Percentiles rank a stretch among this genome's conserved stretches.
phyloP scores from a whole-genome alignment of 108 stramenopile genomes.

The Skeletonema costatum region DNA sequence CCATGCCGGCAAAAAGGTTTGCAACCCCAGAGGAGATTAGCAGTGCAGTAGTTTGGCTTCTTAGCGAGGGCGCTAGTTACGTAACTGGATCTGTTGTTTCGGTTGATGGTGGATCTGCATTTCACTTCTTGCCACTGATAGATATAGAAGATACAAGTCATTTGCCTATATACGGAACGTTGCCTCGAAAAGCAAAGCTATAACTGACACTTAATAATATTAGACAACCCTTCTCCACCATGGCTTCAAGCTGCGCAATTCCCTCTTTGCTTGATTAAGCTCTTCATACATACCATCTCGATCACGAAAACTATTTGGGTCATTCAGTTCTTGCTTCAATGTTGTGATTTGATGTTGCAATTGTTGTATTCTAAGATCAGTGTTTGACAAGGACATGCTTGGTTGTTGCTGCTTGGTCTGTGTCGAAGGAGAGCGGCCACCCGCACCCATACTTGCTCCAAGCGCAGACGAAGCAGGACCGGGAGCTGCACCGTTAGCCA shows the following conservation, averaged over 20 bases:
- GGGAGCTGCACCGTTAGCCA: not conserved
- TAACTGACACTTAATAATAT: slow-evolving; percentile 9
- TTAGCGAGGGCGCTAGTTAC: slow-evolving; percentile 74
- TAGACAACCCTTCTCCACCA: slow-evolving; percentile 20
- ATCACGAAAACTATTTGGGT: slow-evolving; percentile 61
- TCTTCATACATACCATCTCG: slow-evolving; percentile 70
- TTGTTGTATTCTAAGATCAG: slow-evolving; percentile 14
- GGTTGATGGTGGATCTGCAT: slow-evolving; percentile 78
- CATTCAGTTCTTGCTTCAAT: slow-evolving; percentile 55
- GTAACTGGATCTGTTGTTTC: slow-evolving; percentile 68
- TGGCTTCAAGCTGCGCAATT: slow-evolving; percentile 52
- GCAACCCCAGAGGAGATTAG: slow-evolving; percentile 75
- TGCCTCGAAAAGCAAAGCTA: slow-evolving; percentile 68
- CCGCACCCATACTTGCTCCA: not conserved
- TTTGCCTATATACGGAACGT: slow-evolving; percentile 67
- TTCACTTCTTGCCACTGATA: slow-evolving; percentile 66
- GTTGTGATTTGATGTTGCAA: slow-evolving; percentile 57
- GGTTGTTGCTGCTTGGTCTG: not conserved
- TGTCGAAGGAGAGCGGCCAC: not conserved
- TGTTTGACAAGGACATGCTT: not conserved
- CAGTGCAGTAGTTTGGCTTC: slow-evolving; percentile 71
- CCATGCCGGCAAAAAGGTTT: slow-evolving; percentile 69
- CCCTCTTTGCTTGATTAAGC: slow-evolving; percentile 48
- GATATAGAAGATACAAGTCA: slow-evolving; percentile 72
- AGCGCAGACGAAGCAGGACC: slow-evolving; percentile 14